These are phyloP conservation scores for Leucosporidium scottii DNA, from an alignment of 768 basidiomycete genomes.

Conservation along the genomic window DNA sequence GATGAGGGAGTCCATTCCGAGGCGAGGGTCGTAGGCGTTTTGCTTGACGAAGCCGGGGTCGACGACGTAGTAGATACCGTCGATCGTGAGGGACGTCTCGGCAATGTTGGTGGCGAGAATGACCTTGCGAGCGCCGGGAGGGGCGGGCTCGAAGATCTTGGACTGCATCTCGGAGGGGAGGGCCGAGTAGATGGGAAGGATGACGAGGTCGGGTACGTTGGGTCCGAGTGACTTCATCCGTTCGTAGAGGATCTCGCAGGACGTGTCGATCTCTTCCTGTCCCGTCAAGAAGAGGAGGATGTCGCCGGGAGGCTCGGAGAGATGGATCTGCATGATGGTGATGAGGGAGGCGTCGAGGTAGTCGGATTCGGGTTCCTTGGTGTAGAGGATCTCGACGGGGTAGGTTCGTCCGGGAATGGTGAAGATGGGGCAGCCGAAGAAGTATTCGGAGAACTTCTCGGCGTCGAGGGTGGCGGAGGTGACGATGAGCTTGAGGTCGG, in stretches of 20 bases:
- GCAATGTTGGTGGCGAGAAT: conserved; percentile 99
- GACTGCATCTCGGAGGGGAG: conserved; percentile 97
- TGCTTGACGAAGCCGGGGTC: conserved; percentile 99
- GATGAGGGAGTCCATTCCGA: conserved; percentile 98
- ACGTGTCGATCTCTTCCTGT: conserved; percentile 96
- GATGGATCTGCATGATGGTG: conserved; percentile 98
- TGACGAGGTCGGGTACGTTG: conserved; percentile 95
- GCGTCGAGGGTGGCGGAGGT: conserved; percentile 99
- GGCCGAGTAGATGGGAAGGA: conserved; percentile 95
- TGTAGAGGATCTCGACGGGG: conserved; percentile 96
- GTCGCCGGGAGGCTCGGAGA: conserved; percentile 95
- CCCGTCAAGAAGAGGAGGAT: conserved; percentile 95
- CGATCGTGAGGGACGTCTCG: conserved; percentile 95
- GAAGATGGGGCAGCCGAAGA: conserved; percentile 97
- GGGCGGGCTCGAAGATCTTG: conserved; percentile 93
- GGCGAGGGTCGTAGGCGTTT: conserved; percentile 91
- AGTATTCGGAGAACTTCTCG: conserved; percentile 99
- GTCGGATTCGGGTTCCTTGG: conserved; percentile 94
- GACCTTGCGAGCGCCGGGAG: conserved; percentile 95
- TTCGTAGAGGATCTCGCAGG: conserved; percentile 93
- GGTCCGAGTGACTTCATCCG: conserved; percentile 98
- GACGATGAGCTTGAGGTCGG: conserved; percentile 94
- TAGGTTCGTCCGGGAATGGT: conserved; percentile 99
- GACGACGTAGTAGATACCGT: conserved; percentile 97
- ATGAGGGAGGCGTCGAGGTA: conserved; percentile 97